Base-by-base conservation (phyloP, 306 rosid species). In the Styphnolobium japonicum region DNA sequence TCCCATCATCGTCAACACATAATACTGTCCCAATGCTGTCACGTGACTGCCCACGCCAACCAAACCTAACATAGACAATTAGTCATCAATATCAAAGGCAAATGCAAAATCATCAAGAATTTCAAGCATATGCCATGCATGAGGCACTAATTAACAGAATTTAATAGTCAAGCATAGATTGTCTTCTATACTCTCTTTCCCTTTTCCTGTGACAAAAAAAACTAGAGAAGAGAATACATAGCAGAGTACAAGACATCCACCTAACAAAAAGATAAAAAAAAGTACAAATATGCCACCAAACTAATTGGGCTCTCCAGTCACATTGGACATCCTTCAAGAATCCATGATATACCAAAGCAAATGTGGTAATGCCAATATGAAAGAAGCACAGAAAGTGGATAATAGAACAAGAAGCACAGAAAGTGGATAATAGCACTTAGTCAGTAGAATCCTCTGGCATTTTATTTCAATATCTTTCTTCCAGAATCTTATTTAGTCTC, bases 31-130 rank as follows among this genome's bases (percentile, higher is more conserved):
- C 99, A 80, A 95, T 81, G 85, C 99, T 95, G 82, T 95, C 99
- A 22, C 94, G 97, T 48, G 98, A 93, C 86, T 91, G 99, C 78
- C 96, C 98, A 64, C 98, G 99, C 99, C 99, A 95, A 78, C 99
- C 99, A 88, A 95, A 95, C 91, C 99, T 95, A 67, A 56, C 56
- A 71, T 45, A 56, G 43, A 80, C 36, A 82, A 78, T 19, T 49
- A 77, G 46, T 63, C 34, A 80, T 76, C 19, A 73, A 64, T 71
- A 62, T 55, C 15, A 71, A 43, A 63, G 56, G 27, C 18, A 74
- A 78, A 64, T 12, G 25, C 29, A 83, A 78, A 48, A 15, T 39
- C 55, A 71, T 39, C 52, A 62, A 29, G 39, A 10, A 25, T 51
- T 56, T 52, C 37, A 48, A 73, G 67, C 57, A 60, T 31, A 5